Evolutionary conservation across 2,329 filamentous ascomycete genomes (phyloP).

Genomic region (Venturia carpophila): DNA sequence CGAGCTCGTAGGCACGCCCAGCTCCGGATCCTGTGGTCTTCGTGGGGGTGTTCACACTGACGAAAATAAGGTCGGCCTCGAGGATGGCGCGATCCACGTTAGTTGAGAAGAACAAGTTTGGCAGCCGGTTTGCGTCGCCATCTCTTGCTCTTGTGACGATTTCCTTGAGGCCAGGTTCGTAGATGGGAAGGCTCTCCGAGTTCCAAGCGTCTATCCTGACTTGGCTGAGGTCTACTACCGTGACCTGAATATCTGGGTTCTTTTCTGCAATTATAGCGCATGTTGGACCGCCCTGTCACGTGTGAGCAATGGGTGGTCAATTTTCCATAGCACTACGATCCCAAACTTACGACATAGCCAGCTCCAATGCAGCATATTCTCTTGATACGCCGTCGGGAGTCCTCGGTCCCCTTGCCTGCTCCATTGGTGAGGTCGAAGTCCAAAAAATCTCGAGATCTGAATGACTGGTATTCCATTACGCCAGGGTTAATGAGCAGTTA

Average conservation of each 20-base stretch:
- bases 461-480: not conserved
- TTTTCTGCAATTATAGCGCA: constrained; percentile 65
- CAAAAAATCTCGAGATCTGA: not conserved
- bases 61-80: constrained; percentile 63
- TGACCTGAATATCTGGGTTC: constrained; percentile 61
- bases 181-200: constrained; percentile 64
- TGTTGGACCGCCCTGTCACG: constrained; percentile 57
- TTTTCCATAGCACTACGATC: not conserved
- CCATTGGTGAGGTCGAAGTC: not conserved
- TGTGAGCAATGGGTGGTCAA: not conserved
- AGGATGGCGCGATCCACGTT: constrained; percentile 53
- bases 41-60: constrained; percentile 71
- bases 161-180: constrained; percentile 62
- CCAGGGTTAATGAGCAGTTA: not conserved
- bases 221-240: constrained; percentile 62
- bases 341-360: constrained; percentile 59
- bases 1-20: constrained; percentile 64
- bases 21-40: constrained; percentile 62
- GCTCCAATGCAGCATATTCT: constrained; percentile 69
- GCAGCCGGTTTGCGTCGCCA: constrained; percentile 25
- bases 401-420: not conserved
- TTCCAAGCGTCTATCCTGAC: constrained; percentile 64
- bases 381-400: constrained; percentile 29
- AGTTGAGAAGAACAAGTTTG: constrained; percentile 67
- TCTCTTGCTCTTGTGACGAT: constrained; percentile 56